Evolutionary conservation across 2,329 filamentous ascomycete genomes (phyloP), one percentile per base, ranked within the genome.

Genomic region (Diaporthe amygdali): DNA sequence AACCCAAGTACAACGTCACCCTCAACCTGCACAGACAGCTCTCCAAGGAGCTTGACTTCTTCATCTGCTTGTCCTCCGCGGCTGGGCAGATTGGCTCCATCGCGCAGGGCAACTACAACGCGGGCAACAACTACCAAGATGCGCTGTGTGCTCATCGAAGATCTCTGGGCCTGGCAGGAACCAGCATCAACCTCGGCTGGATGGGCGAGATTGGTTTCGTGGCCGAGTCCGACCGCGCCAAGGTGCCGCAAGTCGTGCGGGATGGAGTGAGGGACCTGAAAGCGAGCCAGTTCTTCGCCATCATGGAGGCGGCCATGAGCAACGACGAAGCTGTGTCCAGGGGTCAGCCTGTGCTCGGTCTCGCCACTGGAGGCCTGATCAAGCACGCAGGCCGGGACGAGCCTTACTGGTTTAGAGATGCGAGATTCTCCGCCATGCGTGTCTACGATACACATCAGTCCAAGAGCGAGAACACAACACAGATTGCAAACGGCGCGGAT

Each of bases 21-120:
- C 75, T 68, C 59, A 77, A 78, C 72, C 75, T 79, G 47, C 76
- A 78, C 73, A 70, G 74, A 25, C 72, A 74, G 55, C 67, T 78
- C 41, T 76, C 77, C n/a, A 75, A 74, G 56, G 74, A 78, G 37
- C 76, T 78, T 34, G 77, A 79, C 72, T 78, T 79, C 74, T 78
- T 78, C 64, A 73, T 79, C 49, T 74, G 74, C 10, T 71, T 78
- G 37, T 78, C 77, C 3, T 78, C 76, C 6, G 71, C 75, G 7
- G 75, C 76, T 10, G 77, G 77, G 1, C 75, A 77, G 64, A 77
- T 79, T 34, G 77, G 77, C 15, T 78, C 77, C 22, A 76, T 77
- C 46, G 77, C 76, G n/a, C 77, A 79, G 72, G 76, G 75, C 46
- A 77, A 78, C 44, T 78, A 79, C 73, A 78, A 78, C 67, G 73